Evolutionary conservation across 192 early-diverging fungal genomes (phyloP).

Genomic region (Linnemannia hyalina): DNA sequence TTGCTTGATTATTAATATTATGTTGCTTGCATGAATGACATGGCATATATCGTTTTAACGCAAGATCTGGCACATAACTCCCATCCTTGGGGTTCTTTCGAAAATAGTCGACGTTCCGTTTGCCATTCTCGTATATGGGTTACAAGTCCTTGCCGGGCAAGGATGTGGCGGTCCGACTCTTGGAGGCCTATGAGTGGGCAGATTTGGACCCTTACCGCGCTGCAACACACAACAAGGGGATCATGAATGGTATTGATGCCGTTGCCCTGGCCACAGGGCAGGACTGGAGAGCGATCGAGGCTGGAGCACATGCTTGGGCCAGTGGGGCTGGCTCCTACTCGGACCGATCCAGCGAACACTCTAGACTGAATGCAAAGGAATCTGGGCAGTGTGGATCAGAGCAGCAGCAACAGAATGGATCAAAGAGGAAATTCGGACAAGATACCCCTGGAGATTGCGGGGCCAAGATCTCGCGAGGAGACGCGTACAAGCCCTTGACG

Average conservation of each 20-base stretch:
- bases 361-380: not conserved
- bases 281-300: constrained; percentile 85
- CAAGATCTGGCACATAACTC: too few relatives aligned
- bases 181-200: constrained; percentile 81
- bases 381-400: not conserved
- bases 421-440: constrained; percentile 36
- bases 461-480: constrained; percentile 36
- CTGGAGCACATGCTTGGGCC: constrained; percentile 78
- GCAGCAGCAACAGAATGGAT: not conserved
- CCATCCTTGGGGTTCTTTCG: not conserved
- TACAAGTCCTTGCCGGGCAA: constrained; percentile 77
- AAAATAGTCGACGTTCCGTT: constrained; percentile 64
- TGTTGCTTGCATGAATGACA: not conserved
- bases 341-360: constrained; percentile 21
- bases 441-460: not conserved
- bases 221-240: constrained; percentile 84
- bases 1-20: not conserved
- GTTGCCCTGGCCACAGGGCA: constrained; percentile 82
- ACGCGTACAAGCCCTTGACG: constrained; percentile 73
- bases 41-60: too few relatives aligned
- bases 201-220: constrained; percentile 78
- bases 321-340: constrained; percentile 51
- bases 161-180: constrained; percentile 71
- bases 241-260: constrained; percentile 87
- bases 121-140: constrained; percentile 69